Evolutionary conservation across 345 rosid species (phyloP), one percentile per base, ranked within the genome.

Genomic region (Raphanus sativus): DNA sequence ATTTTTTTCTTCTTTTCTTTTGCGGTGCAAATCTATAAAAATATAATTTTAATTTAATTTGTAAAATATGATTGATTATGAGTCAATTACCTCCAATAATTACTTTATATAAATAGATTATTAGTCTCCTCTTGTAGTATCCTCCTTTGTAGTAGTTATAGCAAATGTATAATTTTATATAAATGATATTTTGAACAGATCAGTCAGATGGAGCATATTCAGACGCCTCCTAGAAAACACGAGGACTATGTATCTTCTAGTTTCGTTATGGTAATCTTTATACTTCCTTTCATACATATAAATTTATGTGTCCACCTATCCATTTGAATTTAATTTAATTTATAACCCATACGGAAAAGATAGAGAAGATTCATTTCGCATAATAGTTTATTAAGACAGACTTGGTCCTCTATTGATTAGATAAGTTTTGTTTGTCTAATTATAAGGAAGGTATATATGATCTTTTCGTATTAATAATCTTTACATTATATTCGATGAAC

Each of bases 201-300:
- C 67, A 79, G 86, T 71, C 86, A 89, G 52, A 42, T 82, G 77
- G 83, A 81, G 60, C 83, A 67, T 75, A 69, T 62, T 71, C 87
- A 79, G 65, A 80, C 76, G 80, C 81, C 77, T 66, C 80, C 81
- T 68, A 75, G 80, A 81, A 87, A 76, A 84, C 68, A 13, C 65
- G 75, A 80, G 25, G 83, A 75, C 79, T 80, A 56, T 75, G 79
- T 80, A 76, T 69, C 72, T 65, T 80, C 83, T 42, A 70, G 68
- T 70, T 80, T 80, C 63, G 73, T 13, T 70, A 58, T 56, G 83
- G 83, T 80, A 80, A 80, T 48, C 56, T 64, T 33, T 63, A 55
- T 52, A 62, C n/a, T 32, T 10, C 73, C 74, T 62, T 79, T 73
- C 59, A 29, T 69, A 62, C 30, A 67, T 13, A 72, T 33, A 52